Percentiles rank a stretch among this genome's conserved stretches.
These are phyloP conservation scores for Boletus patriciae DNA, from an alignment of 768 basidiomycete genomes.

Conservation along the genomic window DNA sequence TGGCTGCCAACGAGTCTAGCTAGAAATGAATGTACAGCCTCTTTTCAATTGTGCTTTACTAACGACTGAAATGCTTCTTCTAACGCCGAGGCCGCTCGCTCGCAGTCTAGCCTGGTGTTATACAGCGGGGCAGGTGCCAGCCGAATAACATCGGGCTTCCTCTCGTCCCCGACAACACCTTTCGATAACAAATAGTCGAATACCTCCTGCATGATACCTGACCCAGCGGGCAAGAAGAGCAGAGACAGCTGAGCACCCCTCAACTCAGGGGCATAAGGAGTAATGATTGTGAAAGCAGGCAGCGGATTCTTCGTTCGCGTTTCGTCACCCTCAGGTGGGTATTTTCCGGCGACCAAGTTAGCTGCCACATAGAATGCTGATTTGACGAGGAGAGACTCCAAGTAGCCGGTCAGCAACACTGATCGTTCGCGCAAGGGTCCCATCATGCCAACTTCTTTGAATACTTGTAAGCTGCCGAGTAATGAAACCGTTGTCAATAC, in stretches of 20 bases:
- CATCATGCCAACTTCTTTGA: conserved; percentile 80
- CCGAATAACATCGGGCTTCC: conserved; percentile 89
- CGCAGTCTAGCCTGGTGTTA: conserved; percentile 77
- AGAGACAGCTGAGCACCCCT: conserved; percentile 90
- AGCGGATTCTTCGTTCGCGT: conserved; percentile 5
- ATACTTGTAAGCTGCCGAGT: conserved; percentile 78
- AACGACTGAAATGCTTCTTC: conserved; percentile 54
- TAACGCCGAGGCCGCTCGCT: conserved; percentile 62
- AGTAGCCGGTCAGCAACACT: conserved; percentile 61
- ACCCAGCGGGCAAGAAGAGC: conserved; percentile 61
- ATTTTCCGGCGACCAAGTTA: conserved; percentile 32
- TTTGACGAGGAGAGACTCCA: conserved; percentile 62
- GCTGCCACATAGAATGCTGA: conserved; percentile 65
- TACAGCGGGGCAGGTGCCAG: conserved; percentile 87
- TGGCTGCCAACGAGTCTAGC: conserved; percentile 2
- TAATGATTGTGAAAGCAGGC: conserved; percentile 87
- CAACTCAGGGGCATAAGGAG: conserved; percentile 62
- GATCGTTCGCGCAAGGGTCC: conserved; percentile 66
- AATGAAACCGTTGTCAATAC: conserved; percentile 77
- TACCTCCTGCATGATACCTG: conserved; percentile 69
- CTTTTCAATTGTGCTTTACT: conserved; percentile 11
- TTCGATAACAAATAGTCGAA: conserved; percentile 55
- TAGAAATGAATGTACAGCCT: conserved; percentile 2
- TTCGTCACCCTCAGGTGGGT: conserved; percentile 25
- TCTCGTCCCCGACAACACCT: conserved; percentile 91